Evolutionary conservation across 768 basidiomycete genomes (phyloP).

Genomic region (Auricularia cornea): DNA sequence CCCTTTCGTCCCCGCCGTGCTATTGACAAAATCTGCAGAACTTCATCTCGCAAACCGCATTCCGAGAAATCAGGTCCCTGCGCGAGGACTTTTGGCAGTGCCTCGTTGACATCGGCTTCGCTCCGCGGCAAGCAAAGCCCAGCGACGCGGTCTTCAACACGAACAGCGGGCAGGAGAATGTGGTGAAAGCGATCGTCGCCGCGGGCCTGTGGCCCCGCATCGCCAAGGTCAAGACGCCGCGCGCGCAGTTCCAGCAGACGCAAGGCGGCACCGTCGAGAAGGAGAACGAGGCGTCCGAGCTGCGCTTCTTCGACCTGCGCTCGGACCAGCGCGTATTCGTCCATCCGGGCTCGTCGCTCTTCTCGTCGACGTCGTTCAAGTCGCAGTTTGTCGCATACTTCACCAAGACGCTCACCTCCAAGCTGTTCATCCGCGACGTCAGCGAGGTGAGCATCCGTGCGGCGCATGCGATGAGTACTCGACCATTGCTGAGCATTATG

Average conservation of each 20-base stretch:
- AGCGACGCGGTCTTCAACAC: conserved; percentile 47
- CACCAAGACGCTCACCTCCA: conserved; percentile 70
- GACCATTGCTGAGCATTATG: not conserved
- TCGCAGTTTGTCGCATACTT: conserved; percentile 79
- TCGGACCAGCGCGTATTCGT: conserved; percentile 57
- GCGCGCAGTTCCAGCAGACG: conserved; percentile 74
- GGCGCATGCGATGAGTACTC: not conserved
- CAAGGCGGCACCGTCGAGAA: conserved; percentile 78
- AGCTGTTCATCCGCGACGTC: conserved; percentile 78
- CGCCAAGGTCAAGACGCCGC: conserved; percentile 66
- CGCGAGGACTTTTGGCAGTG: conserved; percentile 69
- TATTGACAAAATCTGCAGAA: conserved; percentile 38
- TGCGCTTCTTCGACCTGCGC: conserved; percentile 66
- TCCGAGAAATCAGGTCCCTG: conserved; percentile 72
- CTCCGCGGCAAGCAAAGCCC: conserved; percentile 39
- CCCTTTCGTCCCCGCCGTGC: not conserved
- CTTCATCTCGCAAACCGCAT: conserved; percentile 65
- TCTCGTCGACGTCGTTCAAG: conserved; percentile 63
- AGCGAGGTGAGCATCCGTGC: conserved; percentile 53
- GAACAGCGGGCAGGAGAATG: conserved; percentile 57
- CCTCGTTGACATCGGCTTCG: conserved; percentile 63
- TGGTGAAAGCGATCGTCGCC: conserved; percentile 77
- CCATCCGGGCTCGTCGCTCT: conserved; percentile 77
- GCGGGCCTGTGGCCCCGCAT: conserved; percentile 85
- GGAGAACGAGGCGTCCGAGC: conserved; percentile 77